Base-by-base conservation (phyloP, 2,329 filamentous ascomycete species). In the Phialemoniopsis sp. region DNA sequence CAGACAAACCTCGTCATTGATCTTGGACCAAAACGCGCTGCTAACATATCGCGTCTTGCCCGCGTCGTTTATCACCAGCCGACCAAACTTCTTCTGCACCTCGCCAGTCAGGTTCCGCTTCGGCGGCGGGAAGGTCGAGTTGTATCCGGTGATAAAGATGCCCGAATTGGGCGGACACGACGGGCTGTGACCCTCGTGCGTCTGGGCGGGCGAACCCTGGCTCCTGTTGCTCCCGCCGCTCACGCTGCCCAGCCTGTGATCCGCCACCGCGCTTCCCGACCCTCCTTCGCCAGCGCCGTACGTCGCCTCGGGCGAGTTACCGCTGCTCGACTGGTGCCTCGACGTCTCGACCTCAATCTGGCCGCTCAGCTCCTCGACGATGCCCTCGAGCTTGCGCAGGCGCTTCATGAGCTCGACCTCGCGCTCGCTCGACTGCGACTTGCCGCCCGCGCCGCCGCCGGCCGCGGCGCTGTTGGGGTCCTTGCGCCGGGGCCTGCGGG, bases 21-120 rank as follows among this genome's bases (percentile, higher is more conserved):
- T 69, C 45, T 78, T 86, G 15, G 83, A 78, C 84, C 84, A 89
- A 52, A 89, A 87, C 7, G 78, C 82, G 56, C 80, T 87, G 63
- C 83, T 87, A 48, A 90, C 78, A 55, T 89, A 90, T 55, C 83
- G 70, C 40, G 78, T 81, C 43, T 77, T 78, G 30, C 81, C 82
- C 40, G 72, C 71, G 42, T 89, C 82, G 45, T 84, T 82, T 29
- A 89, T 63, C 1, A 89, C 82, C 38, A 90, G 60, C 26, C 84
- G 69, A 3, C 85, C 83, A 58, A 86, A 83, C 39, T 78, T 68
- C 33, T 63, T 74, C 51, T 72, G 66, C 3, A 65, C 56, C 15
- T 66, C 63, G 3, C 64, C 62, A 4, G 57, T 54, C 3, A 44
- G 46, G 33, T 41, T 52, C 35, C 46, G 21, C 21, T 26, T 26